phyloP scores from a whole-genome alignment of 2,329 filamentous ascomycete genomes.

The Myotisia sp. region DNA sequence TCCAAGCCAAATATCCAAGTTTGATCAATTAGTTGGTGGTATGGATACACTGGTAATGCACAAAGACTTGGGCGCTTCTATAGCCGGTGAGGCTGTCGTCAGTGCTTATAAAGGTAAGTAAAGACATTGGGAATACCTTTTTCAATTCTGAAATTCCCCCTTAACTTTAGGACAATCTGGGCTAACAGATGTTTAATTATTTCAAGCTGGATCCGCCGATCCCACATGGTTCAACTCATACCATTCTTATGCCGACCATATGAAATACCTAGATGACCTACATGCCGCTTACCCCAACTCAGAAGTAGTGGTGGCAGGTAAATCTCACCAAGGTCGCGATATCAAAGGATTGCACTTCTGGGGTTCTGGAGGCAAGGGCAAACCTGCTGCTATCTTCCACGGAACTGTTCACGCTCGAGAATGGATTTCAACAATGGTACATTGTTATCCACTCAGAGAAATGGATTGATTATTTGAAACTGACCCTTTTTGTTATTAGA shows the following conservation, averaged over 20 bases:
- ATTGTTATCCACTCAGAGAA: too few species aligned
- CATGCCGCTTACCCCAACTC: conserved; percentile 32
- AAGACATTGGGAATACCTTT: conserved; percentile 22
- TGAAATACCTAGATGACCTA: conserved; percentile 37
- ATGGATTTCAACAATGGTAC: conserved; percentile 44
- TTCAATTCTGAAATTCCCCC: too few species aligned
- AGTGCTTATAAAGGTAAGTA: conserved; percentile 17
- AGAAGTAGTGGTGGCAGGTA: conserved; percentile 36
- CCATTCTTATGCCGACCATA: conserved; percentile 40
- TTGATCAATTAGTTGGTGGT: conserved; percentile 22
- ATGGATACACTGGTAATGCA: conserved; percentile 28
- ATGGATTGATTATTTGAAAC: too few species aligned
- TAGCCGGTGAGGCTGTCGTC: conserved; percentile 24
- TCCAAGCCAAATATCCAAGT: conserved; percentile 25
- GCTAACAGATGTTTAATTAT: conserved; percentile 4
- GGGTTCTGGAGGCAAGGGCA: conserved; percentile 33
- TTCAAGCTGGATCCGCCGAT: conserved; percentile 14
- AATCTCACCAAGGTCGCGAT: conserved; percentile 33
- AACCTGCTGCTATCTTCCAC: conserved; percentile 43
- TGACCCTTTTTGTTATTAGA: conserved; percentile 3
- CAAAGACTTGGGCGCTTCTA: conserved; percentile 32
- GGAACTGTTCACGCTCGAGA: conserved; percentile 47
- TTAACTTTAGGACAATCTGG: too few species aligned
- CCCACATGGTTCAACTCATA: conserved; percentile 42
- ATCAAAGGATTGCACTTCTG: conserved; percentile 40